Evolutionary conservation across 805 yeast genomes (phyloP), one percentile per base, ranked within the genome.

Genomic region (Cephaloascus fragrans): DNA sequence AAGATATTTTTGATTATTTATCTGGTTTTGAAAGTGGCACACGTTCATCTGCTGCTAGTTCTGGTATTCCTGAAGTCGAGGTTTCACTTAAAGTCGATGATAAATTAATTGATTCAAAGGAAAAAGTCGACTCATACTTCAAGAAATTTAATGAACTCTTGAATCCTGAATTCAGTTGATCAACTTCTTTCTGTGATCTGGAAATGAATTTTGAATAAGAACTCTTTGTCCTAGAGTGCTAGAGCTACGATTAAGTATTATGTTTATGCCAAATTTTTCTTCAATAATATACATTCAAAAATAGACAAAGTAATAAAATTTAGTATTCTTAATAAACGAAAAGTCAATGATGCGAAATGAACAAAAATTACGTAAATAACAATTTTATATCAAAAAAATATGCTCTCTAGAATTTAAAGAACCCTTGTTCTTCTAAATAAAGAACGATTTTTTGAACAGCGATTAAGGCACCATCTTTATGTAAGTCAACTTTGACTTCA

Each of bases 381-480:
- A n/a, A n/a, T n/a, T n/a, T n/a, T n/a, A n/a, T n/a, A n/a, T n/a
- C n/a, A n/a, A n/a, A n/a, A n/a, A n/a, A n/a, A n/a, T n/a, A n/a
- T n/a, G n/a, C n/a, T n/a, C 6, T 34, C 50, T 60, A 70, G 48
- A 71, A 73, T 43, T 62, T 64, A 62, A 84, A 85, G 64, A 83
- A 89, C 15, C 94, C 95, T 62, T 88, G 85, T 51, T 80, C 77
- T 61, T 84, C 87, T 49, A 89, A 72, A 56, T 79, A 71, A 43
- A 78, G 64, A 28, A 83, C 80, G 46, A 84, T 74, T 57, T 80
- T 79, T 55, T 77, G 85, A 40, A 87, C 83, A 41, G 85, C 83
- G 35, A 85, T 71, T 41, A 80, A 67, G 40, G 83, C 77, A 33
- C 77, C 71, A 35, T 70, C 71, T 43, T 73, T 70, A 34, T 71